phyloP scores from a whole-genome alignment of 1,284 basidiomycete genomes.

The Coniferiporia sulphurascens region DNA sequence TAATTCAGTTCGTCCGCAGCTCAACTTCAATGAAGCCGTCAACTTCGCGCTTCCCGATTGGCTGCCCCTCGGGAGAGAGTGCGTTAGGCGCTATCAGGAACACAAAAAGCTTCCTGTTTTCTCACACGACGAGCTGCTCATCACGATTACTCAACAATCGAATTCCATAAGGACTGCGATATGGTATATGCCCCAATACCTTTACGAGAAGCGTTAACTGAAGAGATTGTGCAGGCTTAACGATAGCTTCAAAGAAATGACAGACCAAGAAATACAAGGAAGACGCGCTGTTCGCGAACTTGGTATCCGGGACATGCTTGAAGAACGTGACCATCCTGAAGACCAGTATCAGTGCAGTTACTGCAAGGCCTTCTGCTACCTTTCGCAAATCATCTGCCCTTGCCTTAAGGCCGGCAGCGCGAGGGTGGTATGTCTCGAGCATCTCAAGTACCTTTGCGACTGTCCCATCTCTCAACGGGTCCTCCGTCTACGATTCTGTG shows the following conservation, averaged over 20 bases:
- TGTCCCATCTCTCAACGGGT: conserved; percentile 55
- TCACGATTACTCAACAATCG: conserved; percentile 93
- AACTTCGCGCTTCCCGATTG: conserved; percentile 98
- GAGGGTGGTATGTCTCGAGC: conserved; percentile 83
- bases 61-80: conserved; percentile 83
- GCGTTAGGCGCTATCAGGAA: conserved; percentile 83
- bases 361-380: conserved; percentile 95
- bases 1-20: conserved; percentile 39
- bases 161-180: conserved; percentile 89
- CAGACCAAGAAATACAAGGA: conserved; percentile 71
- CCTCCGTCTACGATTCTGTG: conserved; percentile 79
- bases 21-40: conserved; percentile 99
- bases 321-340: conserved; percentile 80
- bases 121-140: conserved; percentile 94
- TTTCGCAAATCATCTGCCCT: conserved; percentile 84
- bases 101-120: conserved; percentile 95
- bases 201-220: conserved; percentile 18
- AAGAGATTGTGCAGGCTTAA: conserved; percentile 57
- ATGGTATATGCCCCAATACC: conserved; percentile 58
- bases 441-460: conserved; percentile 74
- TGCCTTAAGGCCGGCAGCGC: conserved; percentile 45
- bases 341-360: conserved; percentile 92
- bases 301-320: conserved; percentile 63
- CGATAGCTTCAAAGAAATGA: conserved; percentile 85
- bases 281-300: conserved; percentile 57